These are phyloP conservation scores for Pinus taeda DNA, from an alignment of 75 land plant species.

Conservation along the genomic window DNA sequence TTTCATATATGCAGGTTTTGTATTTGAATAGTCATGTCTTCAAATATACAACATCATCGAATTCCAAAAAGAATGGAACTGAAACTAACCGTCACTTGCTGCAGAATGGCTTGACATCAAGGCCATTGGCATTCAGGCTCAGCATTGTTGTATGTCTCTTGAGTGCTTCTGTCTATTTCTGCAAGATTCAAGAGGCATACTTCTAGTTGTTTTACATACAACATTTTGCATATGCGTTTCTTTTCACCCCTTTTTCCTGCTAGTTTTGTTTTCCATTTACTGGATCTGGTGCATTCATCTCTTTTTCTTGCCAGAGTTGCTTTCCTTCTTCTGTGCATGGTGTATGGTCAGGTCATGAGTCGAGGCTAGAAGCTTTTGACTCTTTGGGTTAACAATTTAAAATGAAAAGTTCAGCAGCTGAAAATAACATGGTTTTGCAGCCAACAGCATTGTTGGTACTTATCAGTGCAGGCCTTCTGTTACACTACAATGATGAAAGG, in stretches of 20 bases:
- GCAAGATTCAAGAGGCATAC: not conserved
- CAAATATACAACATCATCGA: too few relatives aligned
- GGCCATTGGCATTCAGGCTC: too few relatives aligned
- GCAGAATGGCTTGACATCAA: too few relatives aligned
- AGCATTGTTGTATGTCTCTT: slow-evolving; percentile 12
- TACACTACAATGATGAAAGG: slow-evolving; percentile 60
- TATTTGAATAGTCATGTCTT: too few relatives aligned
- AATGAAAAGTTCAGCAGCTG: not conserved
- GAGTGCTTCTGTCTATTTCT: slow-evolving; percentile 1
- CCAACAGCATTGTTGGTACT: slow-evolving; percentile 25
- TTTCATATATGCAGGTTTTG: slow-evolving; percentile 2
- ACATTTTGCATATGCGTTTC: not conserved
- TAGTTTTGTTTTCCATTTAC: too few relatives aligned
- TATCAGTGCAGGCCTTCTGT: slow-evolving; percentile 21
- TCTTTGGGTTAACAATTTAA: not conserved
- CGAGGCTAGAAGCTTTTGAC: not conserved
- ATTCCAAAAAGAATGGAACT: too few relatives aligned
- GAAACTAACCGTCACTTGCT: too few relatives aligned
- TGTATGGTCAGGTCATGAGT: not conserved
- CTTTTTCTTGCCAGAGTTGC: too few relatives aligned
- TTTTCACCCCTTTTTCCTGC: not conserved
- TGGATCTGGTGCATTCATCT: too few relatives aligned
- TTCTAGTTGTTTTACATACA: not conserved
- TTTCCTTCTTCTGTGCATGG: not conserved
- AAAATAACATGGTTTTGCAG: slow-evolving; percentile 23